Evolutionary conservation across 805 yeast genomes (phyloP).

Genomic region (Sugiyamaella mastotermitis): DNA sequence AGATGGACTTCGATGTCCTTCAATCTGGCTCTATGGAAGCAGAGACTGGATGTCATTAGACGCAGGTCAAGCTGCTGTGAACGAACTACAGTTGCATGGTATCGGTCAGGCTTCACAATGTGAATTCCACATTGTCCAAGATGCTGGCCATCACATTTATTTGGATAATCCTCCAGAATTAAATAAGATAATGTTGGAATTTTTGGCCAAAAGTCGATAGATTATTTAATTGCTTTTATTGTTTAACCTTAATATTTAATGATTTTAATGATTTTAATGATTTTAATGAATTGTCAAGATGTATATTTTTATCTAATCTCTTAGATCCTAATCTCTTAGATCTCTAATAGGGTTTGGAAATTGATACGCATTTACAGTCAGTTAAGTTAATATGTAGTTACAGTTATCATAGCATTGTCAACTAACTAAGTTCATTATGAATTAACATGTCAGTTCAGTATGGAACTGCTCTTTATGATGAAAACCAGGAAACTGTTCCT

Average conservation of each 20-base stretch:
- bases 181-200: slow-evolving; percentile 41
- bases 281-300: too few species aligned
- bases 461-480: slow-evolving; percentile 12
- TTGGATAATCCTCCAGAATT: slow-evolving; percentile 52
- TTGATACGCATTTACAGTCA: too few species aligned
- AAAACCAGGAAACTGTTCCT: slow-evolving; percentile 5
- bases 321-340: too few species aligned
- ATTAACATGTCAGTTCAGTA: slow-evolving; percentile 8
- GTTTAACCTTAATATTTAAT: too few species aligned
- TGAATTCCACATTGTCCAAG: slow-evolving; percentile 33
- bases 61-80: slow-evolving; percentile 34
- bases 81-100: slow-evolving; percentile 12
- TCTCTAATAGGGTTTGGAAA: too few species aligned
- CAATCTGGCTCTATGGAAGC: slow-evolving; percentile 83
- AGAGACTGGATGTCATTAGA: slow-evolving; percentile 56
- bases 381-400: too few species aligned
- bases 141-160: slow-evolving; percentile 68
- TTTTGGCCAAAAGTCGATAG: too few species aligned
- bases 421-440: background rate
- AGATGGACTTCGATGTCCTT: slow-evolving; percentile 46
- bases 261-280: too few species aligned
- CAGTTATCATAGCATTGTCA: slow-evolving; percentile 1
- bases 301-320: too few species aligned
- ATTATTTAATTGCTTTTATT: too few species aligned
- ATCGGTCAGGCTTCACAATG: slow-evolving; percentile 20